Evolutionary conservation across 768 basidiomycete genomes (phyloP).

Genomic region (Collybiopsis confluens): DNA sequence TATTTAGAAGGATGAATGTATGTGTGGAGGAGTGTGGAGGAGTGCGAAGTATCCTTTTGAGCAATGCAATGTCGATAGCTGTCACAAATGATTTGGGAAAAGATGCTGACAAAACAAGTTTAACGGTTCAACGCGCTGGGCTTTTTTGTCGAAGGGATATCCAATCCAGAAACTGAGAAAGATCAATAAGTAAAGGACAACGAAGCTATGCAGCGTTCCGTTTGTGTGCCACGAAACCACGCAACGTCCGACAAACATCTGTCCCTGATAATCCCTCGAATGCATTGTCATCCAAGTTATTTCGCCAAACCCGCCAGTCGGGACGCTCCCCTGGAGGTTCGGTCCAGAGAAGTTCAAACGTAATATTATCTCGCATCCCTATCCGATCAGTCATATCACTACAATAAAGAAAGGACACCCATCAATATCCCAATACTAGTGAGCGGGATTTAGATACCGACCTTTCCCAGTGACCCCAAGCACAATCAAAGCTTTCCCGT

Average conservation of each 20-base stretch:
- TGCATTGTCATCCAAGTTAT: constrained; percentile 25
- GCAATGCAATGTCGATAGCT: neutral
- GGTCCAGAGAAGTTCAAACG: constrained; percentile 45
- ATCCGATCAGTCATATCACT: constrained; percentile 80
- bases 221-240: constrained; percentile 56
- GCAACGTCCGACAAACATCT: constrained; percentile 43
- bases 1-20: too few species aligned
- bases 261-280: neutral
- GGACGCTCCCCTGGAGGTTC: constrained; percentile 45
- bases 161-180: too few species aligned
- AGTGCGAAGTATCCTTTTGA: neutral
- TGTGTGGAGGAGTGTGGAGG: neutral
- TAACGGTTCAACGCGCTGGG: too few species aligned
- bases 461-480: constrained; percentile 72
- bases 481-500: constrained; percentile 59
- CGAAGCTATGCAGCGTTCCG: constrained; percentile 6
- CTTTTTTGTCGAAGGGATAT: neutral
- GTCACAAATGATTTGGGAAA: neutral
- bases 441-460: constrained; percentile 27
- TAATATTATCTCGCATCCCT: constrained; percentile 48
- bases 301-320: constrained; percentile 52
- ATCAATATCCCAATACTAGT: too few species aligned
- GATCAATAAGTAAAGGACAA: too few species aligned
- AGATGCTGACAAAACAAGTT: neutral
- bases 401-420: constrained; percentile 10